A percentile compares a stretch with the other conserved stretches of the same genome.
phyloP scores from a whole-genome alignment of 192 early-diverging fungal genomes.

The Umbelopsis sp. region DNA sequence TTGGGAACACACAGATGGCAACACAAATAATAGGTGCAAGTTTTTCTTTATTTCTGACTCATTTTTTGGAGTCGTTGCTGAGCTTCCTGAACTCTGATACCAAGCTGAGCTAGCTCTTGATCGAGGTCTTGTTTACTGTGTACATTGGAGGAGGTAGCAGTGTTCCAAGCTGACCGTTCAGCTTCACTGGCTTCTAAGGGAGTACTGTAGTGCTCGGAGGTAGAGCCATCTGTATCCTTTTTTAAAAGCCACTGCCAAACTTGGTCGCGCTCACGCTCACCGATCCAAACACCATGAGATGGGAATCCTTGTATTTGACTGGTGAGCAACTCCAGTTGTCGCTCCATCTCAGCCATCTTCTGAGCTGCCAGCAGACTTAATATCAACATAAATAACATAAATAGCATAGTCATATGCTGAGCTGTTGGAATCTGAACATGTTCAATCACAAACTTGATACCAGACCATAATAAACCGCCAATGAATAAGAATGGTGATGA shows the following conservation, averaged over 20 bases:
- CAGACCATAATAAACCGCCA: not conserved
- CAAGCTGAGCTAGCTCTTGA: not conserved
- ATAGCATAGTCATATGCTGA: constrained; percentile 3
- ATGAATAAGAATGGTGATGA: constrained; percentile 1
- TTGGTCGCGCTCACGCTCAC: constrained; percentile 2
- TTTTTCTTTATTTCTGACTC: not conserved
- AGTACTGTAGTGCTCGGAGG: not conserved
- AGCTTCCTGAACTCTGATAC: constrained; percentile 10
- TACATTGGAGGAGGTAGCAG: not conserved
- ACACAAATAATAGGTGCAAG: not conserved
- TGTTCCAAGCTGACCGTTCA: not conserved
- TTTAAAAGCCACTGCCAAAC: constrained; percentile 6
- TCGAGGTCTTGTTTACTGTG: constrained; percentile 1
- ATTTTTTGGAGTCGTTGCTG: not conserved
- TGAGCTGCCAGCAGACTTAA: not conserved
- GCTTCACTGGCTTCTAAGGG: not conserved
- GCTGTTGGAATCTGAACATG: constrained; percentile 4
- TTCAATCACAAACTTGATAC: constrained; percentile 1
- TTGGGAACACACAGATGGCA: not conserved
- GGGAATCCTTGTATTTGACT: constrained; percentile 2
- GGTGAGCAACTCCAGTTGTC: not conserved
- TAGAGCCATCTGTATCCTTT: not conserved
- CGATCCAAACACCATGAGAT: not conserved
- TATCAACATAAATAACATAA: not conserved
- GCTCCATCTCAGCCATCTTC: constrained; percentile 18